A percentile compares a stretch with the other conserved stretches of the same genome.
Conservation (phyloP, 139 green algal species). For the Volvox africanus region DNA sequence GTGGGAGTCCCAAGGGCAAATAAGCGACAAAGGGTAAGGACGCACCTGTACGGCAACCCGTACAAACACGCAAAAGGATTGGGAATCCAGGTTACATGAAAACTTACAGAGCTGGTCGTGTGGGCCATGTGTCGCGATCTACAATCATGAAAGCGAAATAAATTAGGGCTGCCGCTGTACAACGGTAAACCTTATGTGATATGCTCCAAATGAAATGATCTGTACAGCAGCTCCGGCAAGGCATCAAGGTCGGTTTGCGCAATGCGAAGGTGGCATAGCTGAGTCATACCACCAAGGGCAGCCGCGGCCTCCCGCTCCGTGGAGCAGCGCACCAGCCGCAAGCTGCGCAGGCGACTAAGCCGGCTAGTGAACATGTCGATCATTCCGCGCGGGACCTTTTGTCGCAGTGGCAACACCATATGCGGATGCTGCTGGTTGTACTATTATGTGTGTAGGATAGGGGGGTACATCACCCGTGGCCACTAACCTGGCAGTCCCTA, state of each 20-base stretch:
- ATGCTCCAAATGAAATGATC: constrained; percentile 18
- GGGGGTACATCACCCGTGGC: no score
- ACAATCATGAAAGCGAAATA: no score
- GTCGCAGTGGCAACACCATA: constrained; percentile 19
- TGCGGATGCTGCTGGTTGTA: not conserved
- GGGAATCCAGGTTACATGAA: no score
- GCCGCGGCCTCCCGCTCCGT: not conserved
- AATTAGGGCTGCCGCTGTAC: no score
- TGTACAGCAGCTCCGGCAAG: constrained; percentile 27
- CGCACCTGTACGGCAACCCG: no score
- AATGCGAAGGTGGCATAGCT: constrained; percentile 7
- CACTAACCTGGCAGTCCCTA: no score
- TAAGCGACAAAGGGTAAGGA: no score
- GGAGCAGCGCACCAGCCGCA: constrained; percentile 11
- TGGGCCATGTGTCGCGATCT: no score
- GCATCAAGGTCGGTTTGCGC: not conserved
- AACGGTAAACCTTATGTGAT: constrained; percentile 6
- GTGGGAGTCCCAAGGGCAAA: not conserved
- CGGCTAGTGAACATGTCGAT: not conserved
- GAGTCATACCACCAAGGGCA: not conserved
- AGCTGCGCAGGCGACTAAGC: not conserved
- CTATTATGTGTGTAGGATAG: no score
- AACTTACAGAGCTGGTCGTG: no score
- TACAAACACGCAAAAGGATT: no score
- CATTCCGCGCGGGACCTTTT: not conserved